Base-by-base conservation (phyloP, 768 basidiomycete species). In the Termitomyces sp. region DNA sequence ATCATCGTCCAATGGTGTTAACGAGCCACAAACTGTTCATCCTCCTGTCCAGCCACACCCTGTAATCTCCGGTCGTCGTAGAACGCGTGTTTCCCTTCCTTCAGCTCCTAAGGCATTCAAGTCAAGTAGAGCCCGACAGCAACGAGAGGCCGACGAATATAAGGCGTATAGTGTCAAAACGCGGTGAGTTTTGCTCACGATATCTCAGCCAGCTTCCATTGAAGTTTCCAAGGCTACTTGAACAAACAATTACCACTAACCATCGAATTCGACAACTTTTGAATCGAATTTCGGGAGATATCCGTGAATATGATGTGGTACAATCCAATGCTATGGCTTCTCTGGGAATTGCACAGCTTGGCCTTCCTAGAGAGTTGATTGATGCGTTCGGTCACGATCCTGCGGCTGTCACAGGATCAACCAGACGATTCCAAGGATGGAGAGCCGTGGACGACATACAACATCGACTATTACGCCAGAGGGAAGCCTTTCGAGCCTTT, bases 381-480 rank as follows among this genome's bases (percentile, higher is more conserved):
- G 90, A 92, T 53, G 87, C 89, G 3, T 85, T 91, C 67, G 83
- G 81, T 42, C 89, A 89, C 61, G 91, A 93, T 69, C 91, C 91
- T 52, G 84, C 88, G 2, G 85, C 86, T n/a, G 85, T 91, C 20
- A 88, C 85, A 3, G 81, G 87, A 17, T 74, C 81, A 6, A 89
- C 90, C 0, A 82, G 86, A 51, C 78, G 82, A 47, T 77, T 81
- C 34, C 77, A 74, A 55, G 84, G 89, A 10, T 92, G 87, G 86
- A 78, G 81, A 62, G 88, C 87, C 2, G 88, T 91, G 15, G 91
- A 93, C 60, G 88, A 93, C 60, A 88, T 91, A 57, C 79, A 90
- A 67, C 68, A 78, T 32, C 85, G 89, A 46, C 74, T 92, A 20
- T 60, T 74, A 29, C 82, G 82, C 37, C 91, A 93, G 69, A 84